Evolutionary conservation across 192 early-diverging fungal genomes (phyloP), one percentile per base, ranked within the genome.

Genomic region (Thamnidium elegans): DNA sequence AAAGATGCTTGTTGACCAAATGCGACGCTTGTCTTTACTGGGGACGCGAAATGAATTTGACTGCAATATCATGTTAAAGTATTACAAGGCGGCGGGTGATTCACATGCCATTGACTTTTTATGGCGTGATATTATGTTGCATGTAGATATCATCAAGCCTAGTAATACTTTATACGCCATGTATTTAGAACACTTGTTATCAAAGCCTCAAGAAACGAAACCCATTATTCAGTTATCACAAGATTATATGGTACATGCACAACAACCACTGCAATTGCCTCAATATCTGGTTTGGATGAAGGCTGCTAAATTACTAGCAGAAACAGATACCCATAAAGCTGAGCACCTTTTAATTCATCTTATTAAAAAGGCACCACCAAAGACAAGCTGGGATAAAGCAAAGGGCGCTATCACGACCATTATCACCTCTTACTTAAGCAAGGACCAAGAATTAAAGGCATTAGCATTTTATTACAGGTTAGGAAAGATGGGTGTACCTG

Each of bases 41-140:
- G 60, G 55, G 26, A 14, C 67, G 5, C 36, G 58, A 31, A 66
- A 58, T 3, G 30, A 53, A 2, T 75, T 75, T 64, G 73, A 75
- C 45, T 70, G 43, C 13, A 47, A 8, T 45, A 65, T 75, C 7
- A 50, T 75, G 6, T 11, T 75, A 3, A 47, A 62, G 17, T 66
- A 55, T 15, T 55, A 66, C 36, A 63, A 52, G 8, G 36, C 17
- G 7, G 46, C 47, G n/a, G 60, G 59, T 3, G 63, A 75, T 52
- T n/a, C 51, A 7, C 63, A 69, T 30, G 73, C 67, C 9, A 58
- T 70, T 55, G 73, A 75, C 19, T 67, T 67, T 64, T 55, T 70
- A n/a, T 75, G 73, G 73, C 55, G 65, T n/a, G 64, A 67, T 51
- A 58, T 66, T 19, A 15, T 68, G 26, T 48, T 51, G 9, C 62